These are phyloP conservation scores for Podila epigama DNA, from an alignment of 192 early-diverging fungal genomes.

Conservation along the genomic window DNA sequence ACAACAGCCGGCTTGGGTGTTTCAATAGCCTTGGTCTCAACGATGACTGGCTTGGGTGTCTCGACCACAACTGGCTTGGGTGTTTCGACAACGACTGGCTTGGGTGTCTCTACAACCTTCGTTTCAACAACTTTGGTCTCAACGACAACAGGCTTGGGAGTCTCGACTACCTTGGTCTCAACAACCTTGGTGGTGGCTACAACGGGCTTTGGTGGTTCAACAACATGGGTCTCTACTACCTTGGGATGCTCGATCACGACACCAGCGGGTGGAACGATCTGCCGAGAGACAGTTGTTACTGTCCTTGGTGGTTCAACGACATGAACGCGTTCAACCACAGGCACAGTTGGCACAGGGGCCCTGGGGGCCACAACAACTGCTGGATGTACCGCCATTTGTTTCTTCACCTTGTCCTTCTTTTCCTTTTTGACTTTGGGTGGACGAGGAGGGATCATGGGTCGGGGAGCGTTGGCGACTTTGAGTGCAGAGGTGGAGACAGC, in stretches of 20 bases:
- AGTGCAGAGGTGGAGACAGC: not conserved
- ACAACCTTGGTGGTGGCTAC: slow-evolving; percentile 3
- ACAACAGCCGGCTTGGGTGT: not conserved
- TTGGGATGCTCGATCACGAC: too few species aligned
- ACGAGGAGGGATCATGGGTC: slow-evolving; percentile 14
- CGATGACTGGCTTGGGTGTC: not conserved
- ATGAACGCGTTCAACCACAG: not conserved
- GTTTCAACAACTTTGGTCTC: not conserved
- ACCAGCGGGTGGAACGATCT: too few species aligned
- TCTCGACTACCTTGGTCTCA: not conserved
- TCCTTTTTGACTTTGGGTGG: not conserved
- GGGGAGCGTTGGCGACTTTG: slow-evolving; percentile 11
- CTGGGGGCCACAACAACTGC: not conserved
- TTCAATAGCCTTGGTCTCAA: not conserved
- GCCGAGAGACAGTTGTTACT: too few species aligned
- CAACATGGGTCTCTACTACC: not conserved
- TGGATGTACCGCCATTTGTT: not conserved
- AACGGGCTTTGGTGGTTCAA: not conserved
- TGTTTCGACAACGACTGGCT: not conserved
- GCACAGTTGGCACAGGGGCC: slow-evolving; percentile 4
- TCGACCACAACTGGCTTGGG: slow-evolving; percentile 1
- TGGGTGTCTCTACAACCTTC: not conserved
- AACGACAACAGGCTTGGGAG: not conserved
- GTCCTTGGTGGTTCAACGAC: not conserved
- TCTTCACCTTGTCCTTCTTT: slow-evolving; percentile 8